Percentiles rank a stretch among this genome's conserved stretches.
Evolutionary conservation across 1,284 basidiomycete species (phyloP).

Genomic region (Mrakiaceae sp.): DNA sequence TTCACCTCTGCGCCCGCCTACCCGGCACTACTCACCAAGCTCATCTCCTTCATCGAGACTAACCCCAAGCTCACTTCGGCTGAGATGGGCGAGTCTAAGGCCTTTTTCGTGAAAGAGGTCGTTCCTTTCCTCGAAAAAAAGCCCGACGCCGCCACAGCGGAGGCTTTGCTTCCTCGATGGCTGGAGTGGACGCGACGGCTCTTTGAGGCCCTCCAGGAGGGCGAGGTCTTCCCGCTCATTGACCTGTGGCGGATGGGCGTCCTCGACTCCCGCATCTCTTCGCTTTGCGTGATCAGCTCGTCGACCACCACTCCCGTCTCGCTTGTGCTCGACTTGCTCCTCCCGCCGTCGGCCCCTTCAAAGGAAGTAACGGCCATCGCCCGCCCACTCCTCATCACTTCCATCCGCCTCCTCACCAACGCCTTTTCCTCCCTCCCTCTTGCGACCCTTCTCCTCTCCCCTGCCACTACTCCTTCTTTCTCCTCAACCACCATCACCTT

Average conservation of each 20-base stretch:
- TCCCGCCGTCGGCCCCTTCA: slow-evolving; percentile 16
- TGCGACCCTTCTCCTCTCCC: slow-evolving; percentile 44
- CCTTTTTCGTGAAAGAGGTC: slow-evolving; percentile 40
- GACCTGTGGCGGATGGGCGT: slow-evolving; percentile 74
- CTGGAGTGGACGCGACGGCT: slow-evolving; percentile 27
- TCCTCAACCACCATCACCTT: slow-evolving; percentile 22
- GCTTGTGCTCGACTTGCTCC: slow-evolving; percentile 36
- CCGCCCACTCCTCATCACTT: slow-evolving; percentile 48
- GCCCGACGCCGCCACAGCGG: slow-evolving; percentile 23
- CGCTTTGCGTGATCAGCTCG: slow-evolving; percentile 39
- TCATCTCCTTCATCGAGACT: slow-evolving; percentile 51
- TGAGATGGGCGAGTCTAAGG: slow-evolving; percentile 39
- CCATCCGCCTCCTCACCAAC: slow-evolving; percentile 64
- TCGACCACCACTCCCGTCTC: slow-evolving; percentile 51
- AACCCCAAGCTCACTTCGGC: slow-evolving; percentile 24
- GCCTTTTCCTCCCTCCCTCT: slow-evolving; percentile 48
- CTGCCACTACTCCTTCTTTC: slow-evolving; percentile 22
- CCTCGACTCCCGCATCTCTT: slow-evolving; percentile 48
- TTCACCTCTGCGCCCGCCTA: slow-evolving; percentile 59
- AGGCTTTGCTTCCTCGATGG: slow-evolving; percentile 20
- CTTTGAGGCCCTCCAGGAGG: slow-evolving; percentile 41
- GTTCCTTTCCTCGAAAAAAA: slow-evolving; percentile 55
- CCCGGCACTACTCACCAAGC: slow-evolving; percentile 51
- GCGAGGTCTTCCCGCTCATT: slow-evolving; percentile 63
- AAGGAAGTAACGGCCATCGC: slow-evolving; percentile 24